These are phyloP conservation scores for Steccherinum ochraceum DNA, from an alignment of 768 basidiomycete genomes.

Conservation along the genomic window DNA sequence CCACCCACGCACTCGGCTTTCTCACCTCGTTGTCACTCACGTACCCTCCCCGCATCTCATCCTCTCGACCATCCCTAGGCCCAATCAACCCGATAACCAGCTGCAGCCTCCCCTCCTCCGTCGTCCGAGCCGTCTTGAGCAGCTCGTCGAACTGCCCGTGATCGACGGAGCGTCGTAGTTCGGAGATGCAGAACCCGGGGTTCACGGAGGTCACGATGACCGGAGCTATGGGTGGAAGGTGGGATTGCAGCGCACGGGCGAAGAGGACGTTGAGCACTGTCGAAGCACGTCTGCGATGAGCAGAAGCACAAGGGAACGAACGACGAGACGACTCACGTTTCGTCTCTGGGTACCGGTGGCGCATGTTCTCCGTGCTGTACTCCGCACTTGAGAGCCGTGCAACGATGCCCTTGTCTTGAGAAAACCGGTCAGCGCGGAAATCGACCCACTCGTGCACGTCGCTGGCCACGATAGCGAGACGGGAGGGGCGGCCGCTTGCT, in stretches of 20 bases:
- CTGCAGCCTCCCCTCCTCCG: slow-evolving; percentile 31
- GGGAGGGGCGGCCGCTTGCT: slow-evolving; percentile 8
- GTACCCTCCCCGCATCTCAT: slow-evolving; percentile 18
- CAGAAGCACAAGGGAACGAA: neutral
- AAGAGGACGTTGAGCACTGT: slow-evolving; percentile 32
- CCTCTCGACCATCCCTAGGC: slow-evolving; percentile 14
- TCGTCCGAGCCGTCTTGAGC: slow-evolving; percentile 23
- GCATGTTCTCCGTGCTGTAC: neutral
- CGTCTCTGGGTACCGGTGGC: neutral
- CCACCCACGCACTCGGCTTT: slow-evolving; percentile 28
- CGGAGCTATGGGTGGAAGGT: slow-evolving; percentile 20
- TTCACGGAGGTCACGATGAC: slow-evolving; percentile 26
- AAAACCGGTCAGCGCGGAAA: slow-evolving; percentile 6
- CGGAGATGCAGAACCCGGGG: slow-evolving; percentile 31
- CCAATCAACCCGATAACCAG: slow-evolving; percentile 27
- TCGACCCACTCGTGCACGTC: slow-evolving; percentile 26
- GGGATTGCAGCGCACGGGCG: slow-evolving; percentile 27
- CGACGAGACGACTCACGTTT: slow-evolving; percentile 10
- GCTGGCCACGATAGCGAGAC: slow-evolving; percentile 37
- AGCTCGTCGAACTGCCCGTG: slow-evolving; percentile 10
- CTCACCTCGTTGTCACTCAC: slow-evolving; percentile 9
- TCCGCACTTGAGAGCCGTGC: neutral
- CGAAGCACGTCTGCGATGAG: slow-evolving; percentile 20
- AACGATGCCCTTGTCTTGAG: neutral
- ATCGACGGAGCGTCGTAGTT: slow-evolving; percentile 14